Percentiles rank a stretch among this genome's conserved stretches.
Conservation (phyloP, 306 rosid genomes). For the Medicago lupulina region DNA sequence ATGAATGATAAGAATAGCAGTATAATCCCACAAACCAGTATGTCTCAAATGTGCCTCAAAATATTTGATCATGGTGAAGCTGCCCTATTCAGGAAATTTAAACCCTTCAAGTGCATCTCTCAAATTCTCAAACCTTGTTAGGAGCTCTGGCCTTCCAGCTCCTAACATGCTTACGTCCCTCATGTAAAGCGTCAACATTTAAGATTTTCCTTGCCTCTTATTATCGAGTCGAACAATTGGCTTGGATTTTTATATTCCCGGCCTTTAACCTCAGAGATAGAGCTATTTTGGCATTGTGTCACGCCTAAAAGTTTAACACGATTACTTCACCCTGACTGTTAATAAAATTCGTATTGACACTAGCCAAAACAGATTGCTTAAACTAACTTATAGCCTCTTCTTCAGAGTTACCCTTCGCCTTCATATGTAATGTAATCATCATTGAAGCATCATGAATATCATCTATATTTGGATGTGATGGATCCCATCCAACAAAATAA, state of each 20-base stretch:
- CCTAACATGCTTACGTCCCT: too few relatives aligned
- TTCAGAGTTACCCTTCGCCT: conserved; percentile 31
- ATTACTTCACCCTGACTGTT: neutral
- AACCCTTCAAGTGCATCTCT: conserved; percentile 39
- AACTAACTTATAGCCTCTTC: conserved; percentile 28
- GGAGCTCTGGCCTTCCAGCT: too few relatives aligned
- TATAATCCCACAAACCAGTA: conserved; percentile 1
- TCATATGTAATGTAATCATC: conserved; percentile 49
- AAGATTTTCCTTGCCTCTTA: neutral
- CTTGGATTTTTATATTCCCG: conserved; percentile 17
- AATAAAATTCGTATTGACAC: conserved; percentile 6
- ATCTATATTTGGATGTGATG: conserved; percentile 47
- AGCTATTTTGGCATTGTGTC: conserved; percentile 1
- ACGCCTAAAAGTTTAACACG: conserved; percentile 8
- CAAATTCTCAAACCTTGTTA: conserved; percentile 11
- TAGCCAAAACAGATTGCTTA: neutral
- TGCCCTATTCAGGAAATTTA: conserved; percentile 28
- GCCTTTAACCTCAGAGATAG: conserved; percentile 20
- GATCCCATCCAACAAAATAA: conserved; percentile 53
- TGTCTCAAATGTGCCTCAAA: neutral
- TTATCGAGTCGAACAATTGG: neutral
- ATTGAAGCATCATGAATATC: conserved; percentile 46
- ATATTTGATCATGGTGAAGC: conserved; percentile 21
- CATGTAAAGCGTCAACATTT: neutral
- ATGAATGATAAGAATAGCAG: conserved; percentile 21